Base-by-base conservation (phyloP, 2,329 filamentous ascomycete genomes). In the Neofusicoccum parvum region DNA sequence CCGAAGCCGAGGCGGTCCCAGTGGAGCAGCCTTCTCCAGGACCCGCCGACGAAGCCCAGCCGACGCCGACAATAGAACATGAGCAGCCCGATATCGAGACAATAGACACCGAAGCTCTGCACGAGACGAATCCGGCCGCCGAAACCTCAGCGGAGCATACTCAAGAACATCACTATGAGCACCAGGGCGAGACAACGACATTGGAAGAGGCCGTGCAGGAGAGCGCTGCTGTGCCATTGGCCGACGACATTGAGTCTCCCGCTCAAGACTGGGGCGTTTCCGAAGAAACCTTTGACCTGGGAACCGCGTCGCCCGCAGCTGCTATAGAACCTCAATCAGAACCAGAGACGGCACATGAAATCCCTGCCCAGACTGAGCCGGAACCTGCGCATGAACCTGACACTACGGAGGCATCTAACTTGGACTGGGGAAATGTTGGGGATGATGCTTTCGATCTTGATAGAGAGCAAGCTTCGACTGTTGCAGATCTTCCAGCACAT, bases 201-300 rank as follows among this genome's bases (percentile, higher is more conserved):
- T 70, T 83, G 68, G 81, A 83, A 60, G 76, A 81, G 23, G 81
- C 81, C 23, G 70, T 81, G 27, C 75, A 79, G 20, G 81, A 83
- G 62, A 79, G 78, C 62, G 75, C 73, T 12, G 72, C 74, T 37
- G 76, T 74, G 11, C 79, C 81, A 4, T 69, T 83, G 45, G 73
- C 83, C 49, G 71, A 75, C 14, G 78, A 81, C 63, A 72, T 78
- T 14, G 76, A 78, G 58, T 64, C 69, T 23, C 74, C 79, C 5
- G 73, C 74, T 1, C 65, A 68, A n/a, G 69, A 68, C 3, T 65
- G 56, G 39, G 64, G 67, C 6, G 68, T 66, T 49, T 17, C 67
- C 9, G 66, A 65, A 27, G 62, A n/a, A 12, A n/a, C 53, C 9
- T 67, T 65, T 32, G 54, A 67, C 43, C 6, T 65, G n/a, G 64